These are phyloP conservation scores for Leucocoprinus leucothites DNA, from an alignment of 768 basidiomycete species.

Conservation along the genomic window DNA sequence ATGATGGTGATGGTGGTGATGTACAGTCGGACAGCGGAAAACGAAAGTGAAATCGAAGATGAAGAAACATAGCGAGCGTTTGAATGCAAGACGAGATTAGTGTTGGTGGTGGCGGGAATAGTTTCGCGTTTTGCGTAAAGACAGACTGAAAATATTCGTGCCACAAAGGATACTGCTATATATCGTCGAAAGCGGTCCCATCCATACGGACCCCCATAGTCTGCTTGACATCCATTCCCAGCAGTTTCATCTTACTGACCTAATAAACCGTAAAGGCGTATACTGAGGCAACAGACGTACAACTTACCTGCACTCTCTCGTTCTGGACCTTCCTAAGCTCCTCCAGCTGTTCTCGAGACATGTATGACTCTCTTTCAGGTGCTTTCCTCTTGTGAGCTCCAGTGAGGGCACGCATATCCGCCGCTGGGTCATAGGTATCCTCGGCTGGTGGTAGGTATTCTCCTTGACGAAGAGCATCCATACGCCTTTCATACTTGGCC, in stretches of 20 bases:
- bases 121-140: too few species aligned
- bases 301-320: slow-evolving; percentile 74
- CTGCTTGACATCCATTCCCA: slow-evolving; percentile 87
- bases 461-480: slow-evolving; percentile 82
- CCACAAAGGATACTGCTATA: background rate
- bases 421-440: slow-evolving; percentile 77
- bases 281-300: background rate
- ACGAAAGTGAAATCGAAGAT: too few species aligned
- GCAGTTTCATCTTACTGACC: slow-evolving; percentile 79
- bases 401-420: slow-evolving; percentile 77
- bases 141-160: too few species aligned
- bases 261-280: slow-evolving; percentile 21
- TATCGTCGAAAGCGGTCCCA: slow-evolving; percentile 36
- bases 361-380: slow-evolving; percentile 68
- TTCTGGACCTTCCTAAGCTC: slow-evolving; percentile 82
- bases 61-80: too few species aligned
- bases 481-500: slow-evolving; percentile 78
- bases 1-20: too few species aligned
- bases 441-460: slow-evolving; percentile 72
- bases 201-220: slow-evolving; percentile 90
- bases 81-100: too few species aligned
- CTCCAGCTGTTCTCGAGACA: slow-evolving; percentile 75
- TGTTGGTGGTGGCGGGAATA: too few species aligned
- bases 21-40: too few species aligned
- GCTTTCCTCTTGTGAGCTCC: slow-evolving; percentile 67